These are phyloP conservation scores for Paramecium sexaurelia DNA, from an alignment of 73 alveolate genomes.

Conservation along the genomic window DNA sequence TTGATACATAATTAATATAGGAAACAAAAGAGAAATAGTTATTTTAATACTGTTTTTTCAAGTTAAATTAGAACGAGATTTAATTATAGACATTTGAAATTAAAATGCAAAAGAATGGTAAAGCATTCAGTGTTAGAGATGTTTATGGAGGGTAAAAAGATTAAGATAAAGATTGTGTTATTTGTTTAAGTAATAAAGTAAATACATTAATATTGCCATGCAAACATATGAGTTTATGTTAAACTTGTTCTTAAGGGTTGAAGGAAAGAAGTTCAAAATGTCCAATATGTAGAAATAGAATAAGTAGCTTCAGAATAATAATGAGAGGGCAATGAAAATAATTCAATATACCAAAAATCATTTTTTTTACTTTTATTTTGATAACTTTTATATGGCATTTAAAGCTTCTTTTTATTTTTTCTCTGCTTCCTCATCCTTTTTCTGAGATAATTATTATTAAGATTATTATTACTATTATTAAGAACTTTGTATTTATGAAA, in stretches of 20 bases:
- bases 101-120: slow-evolving; percentile 22
- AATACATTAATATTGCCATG: slow-evolving; percentile 67
- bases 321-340: slow-evolving; percentile 10
- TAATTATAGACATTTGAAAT: not conserved
- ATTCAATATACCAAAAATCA: not conserved
- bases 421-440: slow-evolving; percentile 16
- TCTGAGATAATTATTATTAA: not conserved
- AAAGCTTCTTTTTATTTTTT: slow-evolving; percentile 14
- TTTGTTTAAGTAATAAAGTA: slow-evolving; percentile 57
- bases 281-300: slow-evolving; percentile 68
- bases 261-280: slow-evolving; percentile 58
- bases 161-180: slow-evolving; percentile 65
- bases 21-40: not conserved
- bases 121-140: slow-evolving; percentile 47
- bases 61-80: not conserved
- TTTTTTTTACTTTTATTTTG: not conserved
- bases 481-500: not conserved
- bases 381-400: slow-evolving; percentile 6
- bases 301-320: slow-evolving; percentile 24
- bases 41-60: slow-evolving; percentile 44
- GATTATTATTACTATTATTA: not conserved
- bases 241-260: slow-evolving; percentile 37
- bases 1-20: not conserved
- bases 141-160: slow-evolving; percentile 45
- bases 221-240: slow-evolving; percentile 69